These are phyloP conservation scores for Conringia planisiliqua DNA, from an alignment of 345 rosid genomes.

Conservation along the genomic window DNA sequence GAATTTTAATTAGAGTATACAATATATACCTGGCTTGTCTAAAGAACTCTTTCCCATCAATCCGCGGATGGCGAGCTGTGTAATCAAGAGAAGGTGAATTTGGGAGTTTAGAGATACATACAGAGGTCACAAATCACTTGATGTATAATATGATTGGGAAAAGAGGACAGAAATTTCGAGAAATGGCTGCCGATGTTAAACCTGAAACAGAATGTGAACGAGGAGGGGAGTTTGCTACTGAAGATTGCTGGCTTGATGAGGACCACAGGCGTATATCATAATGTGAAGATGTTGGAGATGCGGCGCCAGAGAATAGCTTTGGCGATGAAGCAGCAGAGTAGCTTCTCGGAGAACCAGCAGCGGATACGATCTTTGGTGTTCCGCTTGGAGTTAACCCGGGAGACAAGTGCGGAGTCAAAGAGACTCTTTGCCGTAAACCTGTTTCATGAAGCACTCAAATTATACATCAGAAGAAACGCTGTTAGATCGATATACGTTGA, in stretches of 20 bases:
- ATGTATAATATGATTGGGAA: background rate
- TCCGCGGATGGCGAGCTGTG: constrained; percentile 54
- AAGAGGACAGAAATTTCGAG: too few relatives aligned
- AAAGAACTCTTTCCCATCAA: constrained; percentile 98
- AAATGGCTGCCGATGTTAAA: background rate
- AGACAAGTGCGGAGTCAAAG: constrained; percentile 71
- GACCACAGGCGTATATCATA: constrained; percentile 69
- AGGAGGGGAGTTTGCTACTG: constrained; percentile 89
- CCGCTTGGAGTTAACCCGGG: constrained; percentile 44
- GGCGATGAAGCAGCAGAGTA: constrained; percentile 75
- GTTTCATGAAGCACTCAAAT: too few relatives aligned
- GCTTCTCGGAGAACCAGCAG: constrained; percentile 64
- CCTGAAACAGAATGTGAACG: constrained; percentile 72
- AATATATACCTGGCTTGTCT: constrained; percentile 77
- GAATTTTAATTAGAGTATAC: too few relatives aligned
- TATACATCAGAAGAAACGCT: background rate
- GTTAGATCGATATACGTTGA: background rate
- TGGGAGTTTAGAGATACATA: background rate
- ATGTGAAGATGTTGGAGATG: constrained; percentile 63
- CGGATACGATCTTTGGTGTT: constrained; percentile 70
- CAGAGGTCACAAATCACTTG: background rate
- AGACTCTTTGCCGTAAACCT: constrained; percentile 40
- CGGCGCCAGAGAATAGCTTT: constrained; percentile 52
- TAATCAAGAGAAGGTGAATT: background rate
- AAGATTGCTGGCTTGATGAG: constrained; percentile 87